phyloP scores from a whole-genome alignment of 768 basidiomycete species.

The Pleurotus citrinopileatus region DNA sequence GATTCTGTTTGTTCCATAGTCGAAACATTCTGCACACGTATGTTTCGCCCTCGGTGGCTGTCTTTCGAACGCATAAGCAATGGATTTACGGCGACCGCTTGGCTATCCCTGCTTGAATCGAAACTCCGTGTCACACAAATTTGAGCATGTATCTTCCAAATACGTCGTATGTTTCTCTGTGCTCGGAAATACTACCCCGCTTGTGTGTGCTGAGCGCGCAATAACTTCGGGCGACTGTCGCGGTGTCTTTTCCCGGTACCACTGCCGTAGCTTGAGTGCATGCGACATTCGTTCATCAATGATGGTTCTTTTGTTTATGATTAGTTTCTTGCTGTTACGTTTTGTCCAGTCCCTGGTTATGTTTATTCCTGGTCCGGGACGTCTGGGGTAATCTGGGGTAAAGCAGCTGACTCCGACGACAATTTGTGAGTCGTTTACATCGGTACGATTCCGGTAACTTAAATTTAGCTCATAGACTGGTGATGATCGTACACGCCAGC shows the following conservation, averaged over 20 bases:
- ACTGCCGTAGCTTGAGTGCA: neutral
- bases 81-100: neutral
- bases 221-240: conserved; percentile 4
- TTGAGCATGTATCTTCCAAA: neutral
- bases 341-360: neutral
- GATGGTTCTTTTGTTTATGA: neutral
- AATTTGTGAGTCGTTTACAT: neutral
- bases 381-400: conserved; percentile 8
- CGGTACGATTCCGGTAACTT: conserved; percentile 3
- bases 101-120: neutral
- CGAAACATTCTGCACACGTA: conserved; percentile 3
- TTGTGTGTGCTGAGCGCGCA: conserved; percentile 2
- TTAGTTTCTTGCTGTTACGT: neutral
- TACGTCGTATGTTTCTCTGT: conserved; percentile 11
- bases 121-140: neutral
- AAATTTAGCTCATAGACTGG: neutral
- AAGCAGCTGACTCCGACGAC: neutral
- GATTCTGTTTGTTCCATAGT: neutral
- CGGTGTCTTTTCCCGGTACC: neutral
- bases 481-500: neutral
- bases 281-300: neutral
- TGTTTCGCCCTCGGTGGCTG: conserved; percentile 4
- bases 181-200: conserved; percentile 9
- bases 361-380: neutral
- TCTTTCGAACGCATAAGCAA: neutral